These are phyloP conservation scores for Fusarium agapanthi DNA, from an alignment of 2,329 filamentous ascomycete genomes.

Conservation along the genomic window DNA sequence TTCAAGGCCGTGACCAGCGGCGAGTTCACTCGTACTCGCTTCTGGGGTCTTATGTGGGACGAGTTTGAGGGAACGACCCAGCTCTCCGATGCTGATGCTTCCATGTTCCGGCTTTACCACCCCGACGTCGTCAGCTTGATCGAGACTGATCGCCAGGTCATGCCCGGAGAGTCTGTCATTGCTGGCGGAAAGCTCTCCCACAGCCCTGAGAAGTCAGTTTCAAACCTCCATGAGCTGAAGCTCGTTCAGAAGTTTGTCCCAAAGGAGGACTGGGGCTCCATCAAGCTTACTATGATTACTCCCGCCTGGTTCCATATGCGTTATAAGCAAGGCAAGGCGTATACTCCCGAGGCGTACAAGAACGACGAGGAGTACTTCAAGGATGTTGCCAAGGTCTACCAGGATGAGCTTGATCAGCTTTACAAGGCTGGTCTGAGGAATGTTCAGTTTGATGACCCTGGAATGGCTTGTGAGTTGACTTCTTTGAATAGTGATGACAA, in stretches of 20 bases:
- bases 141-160: slow-evolving; percentile 61
- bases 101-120: slow-evolving; percentile 64
- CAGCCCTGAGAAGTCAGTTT: slow-evolving; percentile 51
- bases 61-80: slow-evolving; percentile 60
- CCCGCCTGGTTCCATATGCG: slow-evolving; percentile 53
- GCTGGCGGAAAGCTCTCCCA: slow-evolving; percentile 58
- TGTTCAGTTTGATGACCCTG: slow-evolving; percentile 74
- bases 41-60: slow-evolving; percentile 62
- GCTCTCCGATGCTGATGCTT: slow-evolving; percentile 60
- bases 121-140: slow-evolving; percentile 64
- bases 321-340: slow-evolving; percentile 43
- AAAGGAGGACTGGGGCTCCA: slow-evolving; percentile 58
- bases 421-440: slow-evolving; percentile 71
- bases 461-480: slow-evolving; percentile 66
- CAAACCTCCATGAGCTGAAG: slow-evolving; percentile 60
- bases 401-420: slow-evolving; percentile 67
- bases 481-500: rapidly evolving
- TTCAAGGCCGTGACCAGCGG: slow-evolving; percentile 75
- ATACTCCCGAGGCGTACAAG: slow-evolving; percentile 39
- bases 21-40: slow-evolving; percentile 67
- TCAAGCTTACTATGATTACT: slow-evolving; percentile 65
- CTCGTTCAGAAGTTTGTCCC: slow-evolving; percentile 58
- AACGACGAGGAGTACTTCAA: slow-evolving; percentile 64
- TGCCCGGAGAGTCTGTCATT: slow-evolving; percentile 66
- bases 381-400: slow-evolving; percentile 72